Evolutionary conservation across 2,329 filamentous ascomycete species (phyloP).

Genomic region (Penicillium hesseltinei): DNA sequence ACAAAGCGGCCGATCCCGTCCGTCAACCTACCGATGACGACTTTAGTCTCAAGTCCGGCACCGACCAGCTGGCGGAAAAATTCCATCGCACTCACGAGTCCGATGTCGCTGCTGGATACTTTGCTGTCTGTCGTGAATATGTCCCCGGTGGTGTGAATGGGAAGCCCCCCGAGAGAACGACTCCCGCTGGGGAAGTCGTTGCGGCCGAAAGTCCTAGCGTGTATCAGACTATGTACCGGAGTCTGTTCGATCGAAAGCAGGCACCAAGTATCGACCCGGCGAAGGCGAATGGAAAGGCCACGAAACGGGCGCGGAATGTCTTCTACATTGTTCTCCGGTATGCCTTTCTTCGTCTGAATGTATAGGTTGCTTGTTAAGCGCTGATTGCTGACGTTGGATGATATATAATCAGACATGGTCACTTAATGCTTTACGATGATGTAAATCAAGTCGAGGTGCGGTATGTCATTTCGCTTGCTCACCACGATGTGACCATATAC

Average conservation of each 20-base stretch:
- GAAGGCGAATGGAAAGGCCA: conserved; percentile 49
- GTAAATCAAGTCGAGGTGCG: conserved; percentile 92
- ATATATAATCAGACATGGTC: conserved; percentile 66
- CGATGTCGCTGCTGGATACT: conserved; percentile 86
- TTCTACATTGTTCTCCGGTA: conserved; percentile 90
- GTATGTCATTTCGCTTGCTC: conserved; percentile 88
- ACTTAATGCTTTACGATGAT: conserved; percentile 97
- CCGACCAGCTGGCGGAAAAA: conserved; percentile 60
- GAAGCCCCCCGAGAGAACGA: conserved; percentile 83
- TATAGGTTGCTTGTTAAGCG: neutral
- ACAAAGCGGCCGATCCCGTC: conserved; percentile 35
- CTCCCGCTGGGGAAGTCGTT: conserved; percentile 74
- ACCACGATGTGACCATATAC: conserved; percentile 79
- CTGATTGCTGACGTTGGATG: conserved; percentile 16
- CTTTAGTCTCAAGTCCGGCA: conserved; percentile 60
- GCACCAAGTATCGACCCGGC: conserved; percentile 54
- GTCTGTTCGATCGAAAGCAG: conserved; percentile 82
- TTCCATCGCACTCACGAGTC: conserved; percentile 62
- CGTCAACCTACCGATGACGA: conserved; percentile 64
- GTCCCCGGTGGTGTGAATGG: conserved; percentile 88
- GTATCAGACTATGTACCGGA: conserved; percentile 97
- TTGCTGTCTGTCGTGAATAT: conserved; percentile 92
- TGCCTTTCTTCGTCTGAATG: conserved; percentile 23
- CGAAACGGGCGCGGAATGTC: conserved; percentile 72
- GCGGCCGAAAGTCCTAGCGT: conserved; percentile 84